Evolutionary conservation across 805 yeast species (phyloP).

Genomic region (Teunomyces panamensis): DNA sequence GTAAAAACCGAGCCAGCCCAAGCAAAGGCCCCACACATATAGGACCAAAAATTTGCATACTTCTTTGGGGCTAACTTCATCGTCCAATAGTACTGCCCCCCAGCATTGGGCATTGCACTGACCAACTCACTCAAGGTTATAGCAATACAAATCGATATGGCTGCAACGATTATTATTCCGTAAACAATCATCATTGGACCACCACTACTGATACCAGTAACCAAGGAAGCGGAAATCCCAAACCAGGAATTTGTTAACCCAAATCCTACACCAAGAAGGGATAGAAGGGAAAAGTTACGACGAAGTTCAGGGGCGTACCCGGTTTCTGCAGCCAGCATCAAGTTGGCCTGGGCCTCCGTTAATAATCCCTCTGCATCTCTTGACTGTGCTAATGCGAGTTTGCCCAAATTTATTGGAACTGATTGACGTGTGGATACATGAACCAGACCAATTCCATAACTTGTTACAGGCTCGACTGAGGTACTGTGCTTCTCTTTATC

Average conservation of each 20-base stretch:
- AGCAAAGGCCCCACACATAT: slow-evolving; percentile 59
- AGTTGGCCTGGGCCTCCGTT: slow-evolving; percentile 21
- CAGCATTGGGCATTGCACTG: slow-evolving; percentile 53
- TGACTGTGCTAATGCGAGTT: slow-evolving; percentile 1
- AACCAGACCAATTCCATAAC: slow-evolving; percentile 1
- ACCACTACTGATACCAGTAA: slow-evolving; percentile 54
- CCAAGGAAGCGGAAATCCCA: slow-evolving; percentile 55
- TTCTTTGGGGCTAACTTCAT: slow-evolving; percentile 50
- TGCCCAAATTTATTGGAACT: slow-evolving; percentile 4
- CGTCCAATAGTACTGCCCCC: slow-evolving; percentile 62
- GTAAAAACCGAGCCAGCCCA: slow-evolving; percentile 63
- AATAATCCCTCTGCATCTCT: slow-evolving; percentile 9
- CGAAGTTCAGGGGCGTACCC: slow-evolving; percentile 26
- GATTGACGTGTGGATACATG: background rate
- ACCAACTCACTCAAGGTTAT: slow-evolving; percentile 52
- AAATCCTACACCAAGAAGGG: slow-evolving; percentile 57
- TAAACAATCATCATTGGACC: slow-evolving; percentile 58
- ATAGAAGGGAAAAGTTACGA: slow-evolving; percentile 38
- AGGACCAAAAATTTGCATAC: slow-evolving; percentile 49
- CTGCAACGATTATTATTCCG: slow-evolving; percentile 52
- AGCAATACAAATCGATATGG: slow-evolving; percentile 46
- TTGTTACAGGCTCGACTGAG: background rate
- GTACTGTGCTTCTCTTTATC: slow-evolving; percentile 1
- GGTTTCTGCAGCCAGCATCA: slow-evolving; percentile 25
- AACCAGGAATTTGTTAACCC: slow-evolving; percentile 63